A percentile compares a stretch with the other conserved stretches of the same genome.
These are phyloP conservation scores for Emergomyces africanus DNA, from an alignment of 2,329 filamentous ascomycete species.

Conservation along the genomic window DNA sequence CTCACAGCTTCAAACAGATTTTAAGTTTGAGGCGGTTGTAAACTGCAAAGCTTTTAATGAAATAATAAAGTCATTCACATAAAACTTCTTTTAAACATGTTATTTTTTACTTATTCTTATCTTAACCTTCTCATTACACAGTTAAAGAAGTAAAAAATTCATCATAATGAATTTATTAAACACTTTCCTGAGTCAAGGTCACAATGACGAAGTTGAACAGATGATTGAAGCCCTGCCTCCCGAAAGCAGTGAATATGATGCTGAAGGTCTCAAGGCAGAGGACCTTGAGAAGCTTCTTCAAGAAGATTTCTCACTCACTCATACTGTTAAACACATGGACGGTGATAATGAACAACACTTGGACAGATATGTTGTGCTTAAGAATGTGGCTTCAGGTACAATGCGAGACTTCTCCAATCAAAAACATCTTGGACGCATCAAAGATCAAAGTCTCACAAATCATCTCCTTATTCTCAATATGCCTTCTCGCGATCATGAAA, in stretches of 20 bases:
- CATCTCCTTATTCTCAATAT: neutral
- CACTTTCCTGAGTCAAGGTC: neutral
- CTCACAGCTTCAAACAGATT: too few species aligned
- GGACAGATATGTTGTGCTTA: neutral
- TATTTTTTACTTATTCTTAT: neutral
- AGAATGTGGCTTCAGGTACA: neutral
- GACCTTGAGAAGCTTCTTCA: constrained; percentile 1
- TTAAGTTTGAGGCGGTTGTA: neutral
- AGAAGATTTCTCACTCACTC: neutral
- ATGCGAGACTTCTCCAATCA: neutral
- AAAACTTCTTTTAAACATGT: neutral
- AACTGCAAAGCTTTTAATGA: neutral
- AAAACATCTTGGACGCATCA: neutral
- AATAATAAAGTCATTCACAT: neutral
- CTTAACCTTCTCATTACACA: neutral
- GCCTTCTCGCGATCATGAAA: neutral
- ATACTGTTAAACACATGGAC: neutral
- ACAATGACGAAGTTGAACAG: neutral
- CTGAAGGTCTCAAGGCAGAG: neutral
- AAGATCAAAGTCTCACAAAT: neutral
- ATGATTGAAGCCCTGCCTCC: neutral
- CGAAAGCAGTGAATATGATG: constrained; percentile 1
- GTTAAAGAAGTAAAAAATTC: neutral
- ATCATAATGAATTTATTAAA: neutral
- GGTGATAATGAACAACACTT: neutral